A percentile compares a stretch with the other conserved stretches of the same genome.
These are phyloP conservation scores for Stereum hirsutum DNA, from an alignment of 1,284 basidiomycete genomes.

Conservation along the genomic window DNA sequence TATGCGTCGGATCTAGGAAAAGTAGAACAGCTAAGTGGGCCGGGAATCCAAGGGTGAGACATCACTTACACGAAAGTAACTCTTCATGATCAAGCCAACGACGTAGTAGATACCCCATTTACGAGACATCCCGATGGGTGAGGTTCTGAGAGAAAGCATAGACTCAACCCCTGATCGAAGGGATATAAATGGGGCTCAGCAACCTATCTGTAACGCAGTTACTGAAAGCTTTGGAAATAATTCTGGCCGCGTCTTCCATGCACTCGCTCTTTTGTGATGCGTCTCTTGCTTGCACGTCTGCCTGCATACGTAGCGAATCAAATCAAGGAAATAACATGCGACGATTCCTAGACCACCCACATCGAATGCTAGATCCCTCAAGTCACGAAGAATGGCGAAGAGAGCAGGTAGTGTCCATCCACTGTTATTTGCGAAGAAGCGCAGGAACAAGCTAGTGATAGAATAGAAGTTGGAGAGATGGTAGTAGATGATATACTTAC, in stretches of 20 bases:
- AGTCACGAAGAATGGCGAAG: slow-evolving; percentile 71
- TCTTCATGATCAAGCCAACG: slow-evolving; percentile 88
- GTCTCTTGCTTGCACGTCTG: slow-evolving; percentile 54
- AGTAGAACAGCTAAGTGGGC: background rate
- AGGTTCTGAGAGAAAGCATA: slow-evolving; percentile 31
- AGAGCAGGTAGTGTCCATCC: slow-evolving; percentile 79
- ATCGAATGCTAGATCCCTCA: slow-evolving; percentile 75
- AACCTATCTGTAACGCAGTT: slow-evolving; percentile 87
- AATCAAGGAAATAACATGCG: background rate
- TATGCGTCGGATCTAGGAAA: slow-evolving; percentile 73
- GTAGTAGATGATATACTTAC: background rate
- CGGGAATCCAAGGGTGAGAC: background rate
- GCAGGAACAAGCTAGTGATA: slow-evolving; percentile 52
- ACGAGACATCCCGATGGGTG: slow-evolving; percentile 66
- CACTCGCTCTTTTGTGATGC: slow-evolving; percentile 56
- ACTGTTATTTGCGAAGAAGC: slow-evolving; percentile 68
- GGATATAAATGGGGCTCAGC: slow-evolving; percentile 9
- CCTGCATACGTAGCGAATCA: slow-evolving; percentile 30
- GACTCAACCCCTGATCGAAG: background rate
- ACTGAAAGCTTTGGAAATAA: slow-evolving; percentile 88
- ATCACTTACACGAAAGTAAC: slow-evolving; percentile 79
- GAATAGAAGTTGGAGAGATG: slow-evolving; percentile 14
- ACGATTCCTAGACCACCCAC: slow-evolving; percentile 25
- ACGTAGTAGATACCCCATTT: slow-evolving; percentile 94
- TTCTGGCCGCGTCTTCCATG: slow-evolving; percentile 88